These are phyloP conservation scores for Leishmania braziliensis DNA, from an alignment of 208 protist species.

Conservation along the genomic window DNA sequence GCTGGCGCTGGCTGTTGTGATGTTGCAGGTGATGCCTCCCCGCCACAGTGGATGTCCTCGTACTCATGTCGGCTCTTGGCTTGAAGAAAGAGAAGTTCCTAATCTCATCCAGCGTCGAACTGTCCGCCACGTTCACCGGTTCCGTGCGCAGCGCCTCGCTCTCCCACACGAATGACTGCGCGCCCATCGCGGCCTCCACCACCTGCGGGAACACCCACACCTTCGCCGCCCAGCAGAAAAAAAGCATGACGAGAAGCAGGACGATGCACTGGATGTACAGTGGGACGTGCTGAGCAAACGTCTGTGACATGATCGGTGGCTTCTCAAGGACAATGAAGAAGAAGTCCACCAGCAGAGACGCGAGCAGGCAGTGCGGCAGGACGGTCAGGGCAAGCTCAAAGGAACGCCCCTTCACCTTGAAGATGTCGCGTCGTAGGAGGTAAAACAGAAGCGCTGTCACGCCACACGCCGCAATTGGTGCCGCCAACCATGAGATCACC, in stretches of 20 bases:
- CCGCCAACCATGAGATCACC: slow-evolving; percentile 75
- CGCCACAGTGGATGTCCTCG: neutral
- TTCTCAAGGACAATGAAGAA: slow-evolving; percentile 77
- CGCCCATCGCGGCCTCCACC: slow-evolving; percentile 35
- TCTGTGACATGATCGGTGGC: slow-evolving; percentile 71
- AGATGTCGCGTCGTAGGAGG: slow-evolving; percentile 56
- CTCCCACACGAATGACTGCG: slow-evolving; percentile 72
- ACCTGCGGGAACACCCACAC: slow-evolving; percentile 57
- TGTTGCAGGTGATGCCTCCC: neutral
- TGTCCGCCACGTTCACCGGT: slow-evolving; percentile 18
- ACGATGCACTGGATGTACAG: slow-evolving; percentile 51
- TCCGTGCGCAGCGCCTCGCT: slow-evolving; percentile 58
- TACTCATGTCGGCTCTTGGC: neutral
- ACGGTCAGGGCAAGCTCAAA: slow-evolving; percentile 58
- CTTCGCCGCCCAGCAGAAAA: slow-evolving; percentile 38
- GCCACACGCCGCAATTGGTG: slow-evolving; percentile 53
- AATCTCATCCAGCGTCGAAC: slow-evolving; percentile 4
- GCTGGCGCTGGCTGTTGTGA: neutral
- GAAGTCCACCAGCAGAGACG: slow-evolving; percentile 71
- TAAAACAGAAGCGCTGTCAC: slow-evolving; percentile 74
- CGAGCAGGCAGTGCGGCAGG: slow-evolving; percentile 72
- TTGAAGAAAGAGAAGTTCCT: slow-evolving; percentile 37
- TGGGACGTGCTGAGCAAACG: slow-evolving; percentile 52
- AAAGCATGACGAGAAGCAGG: slow-evolving; percentile 43
- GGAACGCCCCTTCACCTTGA: slow-evolving; percentile 61